Base-by-base conservation (phyloP, 768 basidiomycete genomes). In the Lentinula boryana region DNA sequence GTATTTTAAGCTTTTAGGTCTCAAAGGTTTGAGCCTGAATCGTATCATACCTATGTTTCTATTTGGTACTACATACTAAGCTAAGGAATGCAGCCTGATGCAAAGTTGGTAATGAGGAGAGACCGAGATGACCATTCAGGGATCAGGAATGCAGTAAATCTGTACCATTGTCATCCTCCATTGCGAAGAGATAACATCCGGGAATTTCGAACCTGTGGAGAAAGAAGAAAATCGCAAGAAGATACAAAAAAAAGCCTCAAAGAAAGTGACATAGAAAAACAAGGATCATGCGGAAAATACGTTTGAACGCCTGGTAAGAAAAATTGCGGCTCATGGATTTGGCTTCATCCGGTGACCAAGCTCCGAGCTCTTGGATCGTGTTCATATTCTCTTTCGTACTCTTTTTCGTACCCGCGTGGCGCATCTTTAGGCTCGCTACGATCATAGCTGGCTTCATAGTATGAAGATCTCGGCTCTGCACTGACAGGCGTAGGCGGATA, bases 401-500 rank as follows among this genome's bases (percentile, higher is more conserved):
- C 44, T 32, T 35, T 48, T 9, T 59, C 58, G 23, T 52, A 60
- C 9, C n/a, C 36, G 36, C 57, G 32, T 6, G n/a, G 58, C 21
- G 44, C n/a, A 21, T 60, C 58, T 33, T 60, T 52, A n/a, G 38
- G 48, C 36, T 59, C 58, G 7, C 32, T 9, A 15, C 48, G 31
- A 38, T 59, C 15, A 27, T 36, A 52, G 18, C 50, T 60, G n/a
- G 49, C 40, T 52, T 36, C 38, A 43, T 52, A 60, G 18, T 52
- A 60, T 2, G 48, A 52, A 16, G 32, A 9, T 48, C 49, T 59
- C 21, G 58, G 49, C 32, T 59, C 58, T 16, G 49, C 58, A 41
- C 50, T 60, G 36, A 60, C 58, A n/a, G 58, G 58, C 36, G 58
- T 60, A 18, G 32, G 58, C 13, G 53, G 33, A 69, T 68, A 54